Percentiles rank a stretch among this genome's conserved stretches.
These are phyloP conservation scores for Candolleomyces eurysporus DNA, from an alignment of 768 basidiomycete species.

Conservation along the genomic window DNA sequence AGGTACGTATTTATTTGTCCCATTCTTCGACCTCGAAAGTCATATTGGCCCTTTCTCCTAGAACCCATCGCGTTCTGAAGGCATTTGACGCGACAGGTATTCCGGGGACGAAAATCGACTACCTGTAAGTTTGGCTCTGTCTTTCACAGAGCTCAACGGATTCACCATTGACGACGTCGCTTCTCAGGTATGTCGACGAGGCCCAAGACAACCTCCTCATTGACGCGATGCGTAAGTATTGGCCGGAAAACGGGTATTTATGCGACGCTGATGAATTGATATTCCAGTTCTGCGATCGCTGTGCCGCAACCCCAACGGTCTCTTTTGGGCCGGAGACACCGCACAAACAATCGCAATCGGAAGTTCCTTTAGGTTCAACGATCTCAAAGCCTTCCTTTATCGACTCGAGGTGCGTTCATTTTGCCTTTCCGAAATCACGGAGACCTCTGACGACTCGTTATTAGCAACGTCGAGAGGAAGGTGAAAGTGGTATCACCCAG, in stretches of 20 bases:
- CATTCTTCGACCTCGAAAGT: background rate
- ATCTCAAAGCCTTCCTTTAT: slow-evolving; percentile 65
- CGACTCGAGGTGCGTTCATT: slow-evolving; percentile 52
- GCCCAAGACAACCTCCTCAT: slow-evolving; percentile 67
- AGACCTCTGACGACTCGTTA: background rate
- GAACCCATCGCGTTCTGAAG: slow-evolving; percentile 47
- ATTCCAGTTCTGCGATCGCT: slow-evolving; percentile 55
- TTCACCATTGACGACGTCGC: background rate
- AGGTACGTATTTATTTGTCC: slow-evolving; percentile 29
- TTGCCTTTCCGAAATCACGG: background rate
- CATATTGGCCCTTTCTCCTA: slow-evolving; percentile 12
- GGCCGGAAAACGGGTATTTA: background rate
- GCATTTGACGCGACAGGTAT: slow-evolving; percentile 28
- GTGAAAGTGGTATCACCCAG: background rate
- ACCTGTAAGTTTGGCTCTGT: slow-evolving; percentile 36
- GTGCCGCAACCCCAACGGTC: slow-evolving; percentile 60
- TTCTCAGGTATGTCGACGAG: slow-evolving; percentile 57
- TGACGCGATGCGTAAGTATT: slow-evolving; percentile 48
- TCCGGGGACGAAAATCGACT: slow-evolving; percentile 45
- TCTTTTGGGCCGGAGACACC: slow-evolving; percentile 81
- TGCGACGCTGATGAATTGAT: background rate
- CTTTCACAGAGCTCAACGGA: too few species aligned
- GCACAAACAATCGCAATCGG: slow-evolving; percentile 77
- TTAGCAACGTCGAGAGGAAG: slow-evolving; percentile 3
- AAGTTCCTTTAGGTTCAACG: slow-evolving; percentile 69